These are phyloP conservation scores for Myriosclerotinia scirpicola DNA, from an alignment of 2,329 filamentous ascomycete genomes.

Conservation along the genomic window DNA sequence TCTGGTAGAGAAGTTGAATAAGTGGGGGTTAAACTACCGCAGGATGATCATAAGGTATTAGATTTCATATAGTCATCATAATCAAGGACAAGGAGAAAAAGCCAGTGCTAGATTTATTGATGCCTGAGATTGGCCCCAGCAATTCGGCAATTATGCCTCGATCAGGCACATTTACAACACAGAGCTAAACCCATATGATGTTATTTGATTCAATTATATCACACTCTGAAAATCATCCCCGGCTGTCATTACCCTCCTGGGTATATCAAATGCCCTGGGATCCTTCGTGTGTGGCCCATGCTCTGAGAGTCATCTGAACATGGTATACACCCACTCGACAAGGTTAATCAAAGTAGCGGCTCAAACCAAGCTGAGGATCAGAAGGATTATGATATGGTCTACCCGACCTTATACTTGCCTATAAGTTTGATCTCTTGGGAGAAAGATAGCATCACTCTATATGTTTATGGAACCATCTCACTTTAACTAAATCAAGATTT, in stretches of 20 bases:
- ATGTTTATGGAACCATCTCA: neutral
- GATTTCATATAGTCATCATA: neutral
- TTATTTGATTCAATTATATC: neutral
- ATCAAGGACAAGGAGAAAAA: neutral
- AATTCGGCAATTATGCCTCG: neutral
- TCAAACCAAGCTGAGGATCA: slow-evolving; percentile 4
- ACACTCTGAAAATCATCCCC: neutral
- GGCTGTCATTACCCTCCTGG: neutral
- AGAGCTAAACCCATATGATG: too few relatives aligned
- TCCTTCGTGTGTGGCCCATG: neutral
- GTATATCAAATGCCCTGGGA: neutral
- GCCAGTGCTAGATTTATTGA: neutral
- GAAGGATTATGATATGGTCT: slow-evolving; percentile 9
- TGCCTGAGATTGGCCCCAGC: too few relatives aligned
- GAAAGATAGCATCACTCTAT: neutral
- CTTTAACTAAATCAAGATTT: too few relatives aligned
- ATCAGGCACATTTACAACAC: too few relatives aligned
- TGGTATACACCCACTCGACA: neutral
- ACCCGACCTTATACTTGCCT: neutral
- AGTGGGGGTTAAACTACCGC: too few relatives aligned
- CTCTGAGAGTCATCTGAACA: neutral
- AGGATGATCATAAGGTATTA: neutral
- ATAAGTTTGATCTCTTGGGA: neutral
- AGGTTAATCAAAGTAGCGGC: neutral
- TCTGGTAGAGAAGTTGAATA: too few relatives aligned